Percentiles rank a stretch among this genome's conserved stretches.
These are phyloP conservation scores for Komagataella kurtzmanii DNA, from an alignment of 805 yeast genomes.

Conservation along the genomic window DNA sequence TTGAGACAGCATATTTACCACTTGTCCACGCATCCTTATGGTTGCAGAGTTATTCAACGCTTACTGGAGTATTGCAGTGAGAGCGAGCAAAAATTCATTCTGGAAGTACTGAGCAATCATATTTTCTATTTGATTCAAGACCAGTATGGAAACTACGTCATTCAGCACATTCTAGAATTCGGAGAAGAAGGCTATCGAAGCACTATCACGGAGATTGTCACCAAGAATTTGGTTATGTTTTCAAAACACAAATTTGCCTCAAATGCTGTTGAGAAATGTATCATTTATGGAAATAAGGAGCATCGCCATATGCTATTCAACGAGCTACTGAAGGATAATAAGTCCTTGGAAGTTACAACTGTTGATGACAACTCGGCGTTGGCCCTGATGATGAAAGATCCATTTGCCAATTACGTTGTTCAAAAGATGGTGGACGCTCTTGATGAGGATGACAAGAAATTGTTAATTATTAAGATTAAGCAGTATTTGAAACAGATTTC, in stretches of 20 bases:
- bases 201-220: conserved; percentile 50
- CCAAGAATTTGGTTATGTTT: conserved; percentile 48
- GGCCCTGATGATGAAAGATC: conserved; percentile 93
- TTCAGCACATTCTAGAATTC: conserved; percentile 85
- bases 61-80: conserved; percentile 64
- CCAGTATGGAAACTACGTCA: conserved; percentile 95
- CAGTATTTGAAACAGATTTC: conserved; percentile 68
- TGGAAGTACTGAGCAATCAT: conserved; percentile 60
- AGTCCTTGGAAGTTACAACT: conserved; percentile 22
- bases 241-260: conserved; percentile 97
- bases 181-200: conserved; percentile 51
- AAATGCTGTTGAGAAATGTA: conserved; percentile 92
- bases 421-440: conserved; percentile 86
- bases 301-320: conserved; percentile 54
- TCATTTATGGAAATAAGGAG: conserved; percentile 49
- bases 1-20: conserved; percentile 65
- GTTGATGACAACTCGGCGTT: conserved; percentile 59
- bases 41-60: conserved; percentile 94
- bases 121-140: conserved; percentile 76
- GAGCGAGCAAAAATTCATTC: conserved; percentile 51
- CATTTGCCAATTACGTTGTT: conserved; percentile 93
- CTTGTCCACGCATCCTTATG: conserved; percentile 90
- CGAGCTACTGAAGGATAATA: conserved; percentile 48
- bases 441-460: conserved; percentile 51
- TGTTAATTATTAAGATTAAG: conserved; percentile 62